These are phyloP conservation scores for Nicotiana otophora DNA, from an alignment of 257 asterid genomes.

Conservation along the genomic window DNA sequence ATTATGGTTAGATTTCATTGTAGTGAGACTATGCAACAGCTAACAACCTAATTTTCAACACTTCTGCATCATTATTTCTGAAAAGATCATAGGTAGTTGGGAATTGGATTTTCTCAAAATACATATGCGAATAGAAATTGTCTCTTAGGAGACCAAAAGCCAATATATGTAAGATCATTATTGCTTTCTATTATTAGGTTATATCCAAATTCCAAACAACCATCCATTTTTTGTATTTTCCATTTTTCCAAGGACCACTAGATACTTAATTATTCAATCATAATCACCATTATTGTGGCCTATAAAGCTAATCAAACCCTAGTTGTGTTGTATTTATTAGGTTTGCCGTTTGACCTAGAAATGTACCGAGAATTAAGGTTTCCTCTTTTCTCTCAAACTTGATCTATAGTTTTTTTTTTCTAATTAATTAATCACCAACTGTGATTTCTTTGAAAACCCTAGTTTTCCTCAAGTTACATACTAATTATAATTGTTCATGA, in stretches of 20 bases:
- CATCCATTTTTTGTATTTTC: not conserved
- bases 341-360: no score
- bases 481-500: no score
- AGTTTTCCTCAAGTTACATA: no score
- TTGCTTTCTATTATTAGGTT: not conserved
- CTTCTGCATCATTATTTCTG: not conserved
- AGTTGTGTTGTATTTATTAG: not conserved
- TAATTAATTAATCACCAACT: no score
- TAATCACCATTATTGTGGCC: not conserved
- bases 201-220: not conserved
- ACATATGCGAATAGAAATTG: not conserved
- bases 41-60: conserved; percentile 1
- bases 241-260: not conserved
- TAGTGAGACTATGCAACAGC: conserved; percentile 7
- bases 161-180: not conserved
- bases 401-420: no score
- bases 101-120: not conserved
- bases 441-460: no score
- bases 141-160: not conserved
- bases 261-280: not conserved
- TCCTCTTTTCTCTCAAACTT: no score
- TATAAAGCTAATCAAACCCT: not conserved
- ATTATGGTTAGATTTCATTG: conserved; percentile 8
- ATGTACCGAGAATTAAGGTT: no score
- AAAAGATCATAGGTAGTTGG: not conserved